These are phyloP conservation scores for Leccinellum albellum DNA, from an alignment of 768 basidiomycete species.

Conservation along the genomic window DNA sequence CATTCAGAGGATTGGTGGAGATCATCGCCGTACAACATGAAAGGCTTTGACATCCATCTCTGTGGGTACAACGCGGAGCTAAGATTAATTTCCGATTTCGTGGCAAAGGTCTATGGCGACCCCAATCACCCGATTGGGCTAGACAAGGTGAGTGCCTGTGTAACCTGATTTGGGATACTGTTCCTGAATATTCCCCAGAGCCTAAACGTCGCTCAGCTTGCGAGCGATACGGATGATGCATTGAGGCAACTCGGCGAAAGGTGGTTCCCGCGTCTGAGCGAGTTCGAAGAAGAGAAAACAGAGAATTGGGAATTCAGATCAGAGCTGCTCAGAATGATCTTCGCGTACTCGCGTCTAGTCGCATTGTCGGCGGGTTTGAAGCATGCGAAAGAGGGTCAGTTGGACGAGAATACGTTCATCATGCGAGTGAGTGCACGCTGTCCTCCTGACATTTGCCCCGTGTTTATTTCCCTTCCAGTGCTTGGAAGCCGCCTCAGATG, in stretches of 20 bases:
- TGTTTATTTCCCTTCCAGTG: constrained; percentile 41
- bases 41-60: constrained; percentile 75
- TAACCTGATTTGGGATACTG: neutral
- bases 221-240: constrained; percentile 65
- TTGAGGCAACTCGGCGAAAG: constrained; percentile 50
- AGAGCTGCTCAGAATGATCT: constrained; percentile 57
- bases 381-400: constrained; percentile 54
- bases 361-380: constrained; percentile 76
- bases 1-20: constrained; percentile 72
- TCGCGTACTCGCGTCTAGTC: constrained; percentile 65
- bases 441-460: neutral
- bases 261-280: constrained; percentile 53
- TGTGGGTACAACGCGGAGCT: constrained; percentile 76
- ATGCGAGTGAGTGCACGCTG: constrained; percentile 46
- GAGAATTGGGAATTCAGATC: constrained; percentile 57
- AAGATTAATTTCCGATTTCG: constrained; percentile 57
- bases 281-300: constrained; percentile 50
- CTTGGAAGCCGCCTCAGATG: constrained; percentile 60
- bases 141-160: constrained; percentile 51
- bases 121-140: constrained; percentile 70
- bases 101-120: constrained; percentile 65
- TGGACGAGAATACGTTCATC: constrained; percentile 64
- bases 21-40: constrained; percentile 62
- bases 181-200: constrained; percentile 36
- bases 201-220: constrained; percentile 60